phyloP scores from a whole-genome alignment of 1,284 basidiomycete genomes.

The Trametes pubescens region DNA sequence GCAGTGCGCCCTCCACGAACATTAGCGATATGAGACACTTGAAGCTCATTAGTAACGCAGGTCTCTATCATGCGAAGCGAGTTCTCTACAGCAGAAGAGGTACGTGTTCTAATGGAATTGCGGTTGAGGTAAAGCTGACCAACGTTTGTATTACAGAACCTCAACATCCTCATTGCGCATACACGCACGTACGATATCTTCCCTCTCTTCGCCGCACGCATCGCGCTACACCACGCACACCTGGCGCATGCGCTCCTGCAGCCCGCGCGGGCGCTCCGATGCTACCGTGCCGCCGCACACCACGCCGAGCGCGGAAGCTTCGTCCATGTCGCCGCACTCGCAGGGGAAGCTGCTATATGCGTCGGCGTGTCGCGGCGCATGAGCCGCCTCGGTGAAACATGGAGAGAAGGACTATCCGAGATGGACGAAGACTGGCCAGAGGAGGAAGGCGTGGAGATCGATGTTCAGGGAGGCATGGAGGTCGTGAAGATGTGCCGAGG shows the following conservation, averaged over 20 bases:
- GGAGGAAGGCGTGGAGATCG: conserved; percentile 31
- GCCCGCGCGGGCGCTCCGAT: conserved; percentile 58
- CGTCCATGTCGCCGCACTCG: conserved; percentile 63
- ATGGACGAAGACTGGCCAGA: conserved; percentile 29
- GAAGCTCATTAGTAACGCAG: conserved; percentile 43
- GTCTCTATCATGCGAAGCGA: conserved; percentile 71
- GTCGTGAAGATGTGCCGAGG: conserved; percentile 53
- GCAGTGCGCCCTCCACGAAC: conserved; percentile 50
- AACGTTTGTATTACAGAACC: conserved; percentile 46
- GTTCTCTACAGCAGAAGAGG: conserved; percentile 65
- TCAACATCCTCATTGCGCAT: conserved; percentile 66
- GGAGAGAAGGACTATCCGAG: conserved; percentile 24
- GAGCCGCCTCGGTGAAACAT: conserved; percentile 26
- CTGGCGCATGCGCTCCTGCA: conserved; percentile 68
- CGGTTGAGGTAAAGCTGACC: not conserved
- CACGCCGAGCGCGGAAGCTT: conserved; percentile 57
- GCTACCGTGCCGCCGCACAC: conserved; percentile 66
- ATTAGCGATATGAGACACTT: not conserved
- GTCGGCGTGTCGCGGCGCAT: conserved; percentile 52
- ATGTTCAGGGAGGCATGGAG: conserved; percentile 42
- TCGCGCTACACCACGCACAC: conserved; percentile 74
- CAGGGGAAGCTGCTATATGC: conserved; percentile 65
- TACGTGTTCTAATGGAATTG: conserved; percentile 29
- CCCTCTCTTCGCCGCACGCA: conserved; percentile 61
- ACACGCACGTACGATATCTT: conserved; percentile 66